These are phyloP conservation scores for Coemansia sp. DNA, from an alignment of 192 early-diverging fungal genomes.

Conservation along the genomic window DNA sequence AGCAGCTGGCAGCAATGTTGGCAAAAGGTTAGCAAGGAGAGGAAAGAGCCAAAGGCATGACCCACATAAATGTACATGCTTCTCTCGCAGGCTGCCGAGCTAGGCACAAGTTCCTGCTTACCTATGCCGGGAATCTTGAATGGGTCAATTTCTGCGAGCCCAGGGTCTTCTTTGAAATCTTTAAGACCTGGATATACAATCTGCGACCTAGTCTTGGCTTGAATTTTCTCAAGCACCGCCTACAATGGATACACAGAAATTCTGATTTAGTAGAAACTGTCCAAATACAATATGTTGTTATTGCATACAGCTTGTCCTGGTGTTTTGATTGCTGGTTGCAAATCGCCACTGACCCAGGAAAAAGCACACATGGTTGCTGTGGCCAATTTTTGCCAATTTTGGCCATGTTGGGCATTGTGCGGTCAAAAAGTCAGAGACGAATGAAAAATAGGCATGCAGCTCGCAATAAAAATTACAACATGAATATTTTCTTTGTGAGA, in stretches of 20 bases:
- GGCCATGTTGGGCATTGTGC: background rate
- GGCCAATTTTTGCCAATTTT: background rate
- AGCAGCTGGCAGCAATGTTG: background rate
- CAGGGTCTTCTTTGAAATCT: conserved; percentile 60
- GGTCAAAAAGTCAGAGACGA: conserved; percentile 4
- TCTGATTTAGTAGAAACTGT: conserved; percentile 1
- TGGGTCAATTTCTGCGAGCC: conserved; percentile 66
- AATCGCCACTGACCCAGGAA: background rate
- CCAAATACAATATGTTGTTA: background rate
- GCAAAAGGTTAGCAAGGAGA: background rate
- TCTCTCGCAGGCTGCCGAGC: background rate
- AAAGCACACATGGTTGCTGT: background rate
- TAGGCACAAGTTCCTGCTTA: conserved; percentile 11
- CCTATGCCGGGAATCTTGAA: conserved; percentile 82
- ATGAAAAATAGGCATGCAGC: conserved; percentile 5
- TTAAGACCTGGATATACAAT: conserved; percentile 78
- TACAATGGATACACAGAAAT: conserved; percentile 14
- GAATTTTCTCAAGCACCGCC: conserved; percentile 86
- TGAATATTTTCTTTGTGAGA: background rate
- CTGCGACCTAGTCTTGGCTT: conserved; percentile 68
- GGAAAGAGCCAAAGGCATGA: too few relatives aligned
- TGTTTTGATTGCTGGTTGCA: background rate
- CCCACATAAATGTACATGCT: too few relatives aligned
- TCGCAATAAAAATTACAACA: background rate
- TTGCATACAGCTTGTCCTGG: background rate